A percentile compares a stretch with the other conserved stretches of the same genome.
Evolutionary conservation across 2,329 filamentous ascomycete species (phyloP).

Genomic region (Westerdykella ornata): DNA sequence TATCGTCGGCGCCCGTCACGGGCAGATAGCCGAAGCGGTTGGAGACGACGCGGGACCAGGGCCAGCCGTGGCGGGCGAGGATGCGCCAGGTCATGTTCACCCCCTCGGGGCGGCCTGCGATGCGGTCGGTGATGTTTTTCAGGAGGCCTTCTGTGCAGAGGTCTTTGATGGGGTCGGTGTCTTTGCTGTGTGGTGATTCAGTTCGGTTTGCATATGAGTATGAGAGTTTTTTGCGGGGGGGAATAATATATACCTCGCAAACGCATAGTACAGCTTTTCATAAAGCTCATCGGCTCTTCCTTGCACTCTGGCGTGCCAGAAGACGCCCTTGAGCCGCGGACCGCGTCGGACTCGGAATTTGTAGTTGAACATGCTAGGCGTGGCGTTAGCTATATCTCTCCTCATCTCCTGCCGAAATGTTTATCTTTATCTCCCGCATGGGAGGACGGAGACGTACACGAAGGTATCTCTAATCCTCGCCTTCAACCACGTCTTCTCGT

Average conservation of each 20-base stretch:
- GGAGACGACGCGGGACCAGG: conserved; percentile 49
- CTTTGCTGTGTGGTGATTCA: neutral
- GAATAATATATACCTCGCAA: neutral
- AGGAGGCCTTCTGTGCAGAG: neutral
- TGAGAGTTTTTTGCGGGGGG: neutral
- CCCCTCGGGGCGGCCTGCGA: conserved; percentile 47
- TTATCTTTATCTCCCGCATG: too few relatives aligned
- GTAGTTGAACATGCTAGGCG: too few relatives aligned
- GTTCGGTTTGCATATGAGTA: neutral
- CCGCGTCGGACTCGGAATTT: too few relatives aligned
- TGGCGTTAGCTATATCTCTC: too few relatives aligned
- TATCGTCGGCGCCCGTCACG: conserved; percentile 24
- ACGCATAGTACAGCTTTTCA: too few relatives aligned
- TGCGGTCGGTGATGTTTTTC: conserved; percentile 44
- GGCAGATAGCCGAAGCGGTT: conserved; percentile 49
- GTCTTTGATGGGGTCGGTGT: neutral
- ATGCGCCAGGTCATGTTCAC: conserved; percentile 44
- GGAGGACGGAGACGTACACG: conserved; percentile 8
- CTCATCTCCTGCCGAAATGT: too few relatives aligned
- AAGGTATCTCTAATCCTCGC: conserved; percentile 1
- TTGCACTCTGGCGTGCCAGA: too few relatives aligned
- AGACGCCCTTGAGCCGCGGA: too few relatives aligned
- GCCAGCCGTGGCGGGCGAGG: conserved; percentile 5
- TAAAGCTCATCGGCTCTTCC: too few relatives aligned
- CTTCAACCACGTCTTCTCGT: conserved; percentile 11